Percentiles rank a stretch among this genome's conserved stretches.
Evolutionary conservation across 2,329 filamentous ascomycete species (phyloP).

Genomic region (Trichoderma hamatum): DNA sequence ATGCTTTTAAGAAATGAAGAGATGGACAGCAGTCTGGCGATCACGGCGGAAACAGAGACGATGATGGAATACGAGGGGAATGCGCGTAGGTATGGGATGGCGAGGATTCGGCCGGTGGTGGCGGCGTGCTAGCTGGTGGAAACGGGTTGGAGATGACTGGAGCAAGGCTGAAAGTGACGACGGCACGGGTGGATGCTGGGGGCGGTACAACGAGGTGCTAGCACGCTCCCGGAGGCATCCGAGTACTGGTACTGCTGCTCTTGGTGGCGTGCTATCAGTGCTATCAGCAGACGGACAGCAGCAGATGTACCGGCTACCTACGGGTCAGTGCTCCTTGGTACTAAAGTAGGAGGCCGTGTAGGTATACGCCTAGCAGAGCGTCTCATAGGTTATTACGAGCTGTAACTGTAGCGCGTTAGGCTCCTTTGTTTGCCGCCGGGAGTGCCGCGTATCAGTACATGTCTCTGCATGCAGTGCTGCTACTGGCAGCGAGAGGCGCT

Average conservation of each 20-base stretch:
- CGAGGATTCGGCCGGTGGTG: conserved; percentile 3
- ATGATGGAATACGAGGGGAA: conserved; percentile 6
- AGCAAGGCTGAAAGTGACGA: conserved; percentile 24
- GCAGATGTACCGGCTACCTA: neutral
- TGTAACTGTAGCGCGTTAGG: neutral
- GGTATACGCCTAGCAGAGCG: neutral
- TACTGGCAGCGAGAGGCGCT: too few relatives aligned
- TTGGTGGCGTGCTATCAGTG: neutral
- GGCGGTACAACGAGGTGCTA: neutral
- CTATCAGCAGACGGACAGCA: neutral
- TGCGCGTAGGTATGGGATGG: conserved; percentile 3
- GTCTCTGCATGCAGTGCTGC: neutral
- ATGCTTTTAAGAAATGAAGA: conserved; percentile 15
- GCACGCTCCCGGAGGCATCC: neutral
- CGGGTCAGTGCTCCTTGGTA: neutral
- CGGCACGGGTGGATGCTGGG: conserved; percentile 9
- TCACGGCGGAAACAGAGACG: neutral
- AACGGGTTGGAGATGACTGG: conserved; percentile 7
- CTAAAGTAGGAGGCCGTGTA: neutral
- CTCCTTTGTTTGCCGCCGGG: neutral
- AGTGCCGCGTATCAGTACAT: neutral
- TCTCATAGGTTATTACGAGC: neutral
- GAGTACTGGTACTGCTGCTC: neutral
- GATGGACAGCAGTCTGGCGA: neutral
- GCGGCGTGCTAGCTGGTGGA: conserved; percentile 7